Evolutionary conservation across 306 rosid species (phyloP).

Genomic region (Hippophae gyantsensis): DNA sequence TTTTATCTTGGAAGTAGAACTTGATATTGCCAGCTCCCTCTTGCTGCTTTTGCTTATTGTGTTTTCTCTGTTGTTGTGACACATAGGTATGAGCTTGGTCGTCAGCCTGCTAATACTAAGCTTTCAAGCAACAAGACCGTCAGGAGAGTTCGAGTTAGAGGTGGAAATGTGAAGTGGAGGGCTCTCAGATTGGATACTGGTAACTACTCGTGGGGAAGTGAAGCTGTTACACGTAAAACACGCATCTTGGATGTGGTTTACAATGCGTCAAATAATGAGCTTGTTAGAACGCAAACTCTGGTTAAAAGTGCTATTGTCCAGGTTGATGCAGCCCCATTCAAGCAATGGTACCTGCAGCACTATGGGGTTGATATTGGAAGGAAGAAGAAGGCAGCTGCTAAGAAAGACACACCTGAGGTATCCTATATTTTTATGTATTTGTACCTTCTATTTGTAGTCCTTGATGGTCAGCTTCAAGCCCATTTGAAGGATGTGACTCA

Average conservation of each 20-base stretch:
- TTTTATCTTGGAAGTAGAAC: too few species aligned
- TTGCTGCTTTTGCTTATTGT: too few species aligned
- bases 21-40: too few species aligned
- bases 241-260: not conserved
- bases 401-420: not conserved
- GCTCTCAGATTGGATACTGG: not conserved
- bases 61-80: too few species aligned
- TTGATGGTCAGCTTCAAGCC: too few species aligned
- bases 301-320: not conserved
- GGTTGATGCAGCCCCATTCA: not conserved
- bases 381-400: too few species aligned
- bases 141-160: not conserved
- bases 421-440: too few species aligned
- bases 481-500: too few species aligned
- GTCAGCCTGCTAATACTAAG: not conserved
- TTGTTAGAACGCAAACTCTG: not conserved
- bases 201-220: not conserved
- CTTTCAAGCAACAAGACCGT: not conserved
- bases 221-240: not conserved
- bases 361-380: not conserved
- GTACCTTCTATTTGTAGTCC: too few species aligned
- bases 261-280: not conserved
- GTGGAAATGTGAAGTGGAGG: not conserved
- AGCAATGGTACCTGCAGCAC: not conserved
- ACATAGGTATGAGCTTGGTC: not conserved